Evolutionary conservation across 495 filamentous ascomycete species (phyloP), one percentile per base, ranked within the genome.

Genomic region (Neurospora sp.): DNA sequence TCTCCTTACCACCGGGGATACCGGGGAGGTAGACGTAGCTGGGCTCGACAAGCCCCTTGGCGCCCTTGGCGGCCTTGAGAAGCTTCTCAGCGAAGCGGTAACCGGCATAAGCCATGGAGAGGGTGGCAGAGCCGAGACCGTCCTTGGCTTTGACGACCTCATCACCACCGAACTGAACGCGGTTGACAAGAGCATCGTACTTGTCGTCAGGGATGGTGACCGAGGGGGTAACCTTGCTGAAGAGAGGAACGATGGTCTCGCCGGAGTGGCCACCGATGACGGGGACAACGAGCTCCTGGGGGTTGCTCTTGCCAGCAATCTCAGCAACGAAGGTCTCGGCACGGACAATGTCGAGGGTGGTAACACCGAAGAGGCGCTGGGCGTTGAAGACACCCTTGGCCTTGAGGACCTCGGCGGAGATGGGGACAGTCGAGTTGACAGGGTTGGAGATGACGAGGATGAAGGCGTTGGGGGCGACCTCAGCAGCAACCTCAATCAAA

Each of bases 141-240:
- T 95, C 93, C 91, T 99, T 99, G 80, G 96, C 96, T 87, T 96
- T 90, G 80, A 98, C 96, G 77, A 99, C 96, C 87, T 99, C 96
- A 79, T 99, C 96, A 83, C 96, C 96, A 80, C 96, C 96, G 78
- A 97, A 98, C 83, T 99, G 96, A 46, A 98, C 94, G 78, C 96
- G 93, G 83, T 97, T 92, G 79, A 96, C 89, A 66, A 98, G 87
- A 72, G 87, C 92, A 78, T 92, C 92, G 75, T 94, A 90, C 85
- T 97, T 93, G 80, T 96, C 94, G 69, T 85, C 87, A 16, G 95
- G 94, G 76, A 98, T 94, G 39, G 89, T 83, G 79, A 96, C 91
- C 59, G 87, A 79, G 20, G 94, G 92, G 79, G 90, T 89, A 76
- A 93, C 89, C 84, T 94, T 90, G 88, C 93, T 97, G 89, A 98